Percentiles rank a stretch among this genome's conserved stretches.
Evolutionary conservation across 1,284 basidiomycete species (phyloP).

Genomic region (Heterobasidion irregulare): DNA sequence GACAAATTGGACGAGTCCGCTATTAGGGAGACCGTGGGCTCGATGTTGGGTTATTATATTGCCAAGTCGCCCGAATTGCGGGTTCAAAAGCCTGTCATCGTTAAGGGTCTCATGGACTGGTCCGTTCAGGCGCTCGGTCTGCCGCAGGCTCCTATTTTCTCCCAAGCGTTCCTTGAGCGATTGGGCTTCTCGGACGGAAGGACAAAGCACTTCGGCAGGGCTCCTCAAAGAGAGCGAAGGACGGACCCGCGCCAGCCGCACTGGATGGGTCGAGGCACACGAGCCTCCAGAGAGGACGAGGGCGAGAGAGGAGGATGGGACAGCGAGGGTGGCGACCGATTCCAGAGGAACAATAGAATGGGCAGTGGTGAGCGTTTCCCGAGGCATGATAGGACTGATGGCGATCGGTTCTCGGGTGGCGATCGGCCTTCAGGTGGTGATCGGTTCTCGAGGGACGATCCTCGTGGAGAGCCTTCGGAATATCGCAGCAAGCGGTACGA

Average conservation of each 20-base stretch:
- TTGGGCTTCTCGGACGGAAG: conserved; percentile 20
- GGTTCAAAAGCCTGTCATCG: conserved; percentile 34
- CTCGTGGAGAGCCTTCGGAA: too few species aligned
- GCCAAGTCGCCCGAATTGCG: conserved; percentile 45
- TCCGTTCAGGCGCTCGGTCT: conserved; percentile 44
- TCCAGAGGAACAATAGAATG: not conserved
- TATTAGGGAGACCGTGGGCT: conserved; percentile 59
- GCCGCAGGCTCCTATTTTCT: conserved; percentile 39
- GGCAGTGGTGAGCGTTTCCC: too few species aligned
- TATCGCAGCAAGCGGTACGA: too few species aligned
- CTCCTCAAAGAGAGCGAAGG: not conserved
- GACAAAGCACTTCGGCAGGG: conserved; percentile 4
- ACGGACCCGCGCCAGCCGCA: not conserved
- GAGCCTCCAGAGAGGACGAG: not conserved
- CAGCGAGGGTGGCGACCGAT: not conserved
- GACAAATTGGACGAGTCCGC: conserved; percentile 41
- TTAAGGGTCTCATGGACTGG: conserved; percentile 67
- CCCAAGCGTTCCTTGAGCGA: conserved; percentile 33
- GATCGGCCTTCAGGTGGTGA: too few species aligned
- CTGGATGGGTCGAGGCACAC: not conserved
- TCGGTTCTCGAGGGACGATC: too few species aligned
- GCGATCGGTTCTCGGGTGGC: too few species aligned
- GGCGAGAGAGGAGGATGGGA: too few species aligned
- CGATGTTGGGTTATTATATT: conserved; percentile 75
- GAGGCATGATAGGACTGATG: too few species aligned